phyloP scores from a whole-genome alignment of 805 yeast genomes.

The Starmera pachycereana region DNA sequence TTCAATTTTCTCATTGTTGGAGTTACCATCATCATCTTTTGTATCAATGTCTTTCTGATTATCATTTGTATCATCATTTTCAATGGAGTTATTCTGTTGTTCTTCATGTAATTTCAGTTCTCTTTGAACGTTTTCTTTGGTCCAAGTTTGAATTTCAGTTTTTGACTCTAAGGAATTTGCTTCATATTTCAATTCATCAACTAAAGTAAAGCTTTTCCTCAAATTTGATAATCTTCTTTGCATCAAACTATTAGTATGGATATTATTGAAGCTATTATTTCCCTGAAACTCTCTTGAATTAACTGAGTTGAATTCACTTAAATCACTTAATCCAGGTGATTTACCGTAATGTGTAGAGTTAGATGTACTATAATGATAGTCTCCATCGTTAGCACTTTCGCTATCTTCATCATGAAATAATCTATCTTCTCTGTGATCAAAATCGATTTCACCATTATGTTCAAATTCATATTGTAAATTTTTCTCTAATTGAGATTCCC shows the following conservation, averaged over 20 bases:
- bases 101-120: neutral
- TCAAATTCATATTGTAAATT: constrained; percentile 2
- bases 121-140: too few species aligned
- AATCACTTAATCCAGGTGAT: constrained; percentile 17
- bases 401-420: constrained; percentile 3
- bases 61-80: constrained; percentile 11
- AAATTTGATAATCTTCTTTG: constrained; percentile 5
- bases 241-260: too few species aligned
- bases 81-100: constrained; percentile 3
- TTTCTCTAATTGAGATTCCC: constrained; percentile 16
- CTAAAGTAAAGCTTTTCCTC: neutral
- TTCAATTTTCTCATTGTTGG: constrained; percentile 2
- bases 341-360: constrained; percentile 19
- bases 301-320: constrained; percentile 14
- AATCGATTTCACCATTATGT: neutral
- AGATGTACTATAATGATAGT: constrained; percentile 15
- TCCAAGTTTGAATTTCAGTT: too few species aligned
- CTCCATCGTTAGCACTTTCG: constrained; percentile 9
- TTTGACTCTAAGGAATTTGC: too few species aligned
- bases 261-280: too few species aligned
- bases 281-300: neutral
- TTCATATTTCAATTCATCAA: neutral
- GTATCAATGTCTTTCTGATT: constrained; percentile 4
- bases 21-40: neutral
- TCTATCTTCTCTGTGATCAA: neutral